These are phyloP conservation scores for Geranomyces michiganensis DNA, from an alignment of 192 early-diverging fungal species.

Conservation along the genomic window DNA sequence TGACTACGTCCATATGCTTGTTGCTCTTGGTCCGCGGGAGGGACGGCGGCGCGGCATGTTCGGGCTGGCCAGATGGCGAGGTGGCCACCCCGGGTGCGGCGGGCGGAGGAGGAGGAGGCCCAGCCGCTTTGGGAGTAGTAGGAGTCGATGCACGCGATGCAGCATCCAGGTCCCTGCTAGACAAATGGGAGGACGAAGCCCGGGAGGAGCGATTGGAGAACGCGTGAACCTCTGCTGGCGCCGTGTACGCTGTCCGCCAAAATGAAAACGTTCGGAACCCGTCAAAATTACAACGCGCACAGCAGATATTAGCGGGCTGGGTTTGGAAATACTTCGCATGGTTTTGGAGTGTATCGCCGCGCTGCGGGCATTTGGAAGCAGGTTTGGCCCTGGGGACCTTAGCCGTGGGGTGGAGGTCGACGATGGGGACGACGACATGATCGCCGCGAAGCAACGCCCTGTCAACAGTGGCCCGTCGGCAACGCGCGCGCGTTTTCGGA, in stretches of 20 bases:
- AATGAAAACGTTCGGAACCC: too few species aligned
- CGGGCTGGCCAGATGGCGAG: not conserved
- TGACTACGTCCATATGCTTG: slow-evolving; percentile 43
- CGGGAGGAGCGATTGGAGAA: not conserved
- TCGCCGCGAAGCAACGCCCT: too few species aligned
- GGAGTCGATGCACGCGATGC: not conserved
- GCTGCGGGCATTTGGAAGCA: not conserved
- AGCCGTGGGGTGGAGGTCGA: not conserved
- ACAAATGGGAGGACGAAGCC: too few species aligned
- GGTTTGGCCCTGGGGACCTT: slow-evolving; percentile 13
- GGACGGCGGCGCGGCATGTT: not conserved
- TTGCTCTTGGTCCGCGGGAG: not conserved
- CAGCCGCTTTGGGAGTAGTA: not conserved
- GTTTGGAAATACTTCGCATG: slow-evolving; percentile 1
- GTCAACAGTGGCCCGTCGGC: too few species aligned
- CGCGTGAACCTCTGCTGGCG: not conserved
- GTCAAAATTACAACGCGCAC: not conserved
- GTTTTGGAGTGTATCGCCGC: slow-evolving; percentile 15
- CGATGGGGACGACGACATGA: too few species aligned
- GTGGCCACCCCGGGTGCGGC: not conserved
- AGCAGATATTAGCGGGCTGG: too few species aligned
- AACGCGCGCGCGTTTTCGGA: too few species aligned
- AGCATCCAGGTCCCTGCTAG: too few species aligned
- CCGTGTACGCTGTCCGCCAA: not conserved
- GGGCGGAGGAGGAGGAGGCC: not conserved